A percentile compares a stretch with the other conserved stretches of the same genome.
Conservation (phyloP, 495 filamentous ascomycete genomes). For the Poronia punctata region DNA sequence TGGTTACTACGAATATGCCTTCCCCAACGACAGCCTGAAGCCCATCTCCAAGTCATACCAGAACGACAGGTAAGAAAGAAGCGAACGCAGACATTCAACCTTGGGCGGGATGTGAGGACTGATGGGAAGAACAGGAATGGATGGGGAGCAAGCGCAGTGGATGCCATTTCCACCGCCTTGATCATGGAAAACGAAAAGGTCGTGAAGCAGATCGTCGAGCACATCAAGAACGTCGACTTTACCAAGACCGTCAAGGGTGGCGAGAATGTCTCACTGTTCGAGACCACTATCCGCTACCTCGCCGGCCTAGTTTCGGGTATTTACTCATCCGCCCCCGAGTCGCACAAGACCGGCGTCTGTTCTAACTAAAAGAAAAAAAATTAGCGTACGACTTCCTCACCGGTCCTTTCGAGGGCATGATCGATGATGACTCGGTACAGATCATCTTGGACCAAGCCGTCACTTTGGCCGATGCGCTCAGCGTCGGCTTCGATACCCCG, state of each 20-base stretch:
- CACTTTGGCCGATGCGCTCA: constrained; percentile 63
- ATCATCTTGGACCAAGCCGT: constrained; percentile 59
- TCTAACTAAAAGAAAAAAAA: neutral
- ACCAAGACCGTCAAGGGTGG: constrained; percentile 39
- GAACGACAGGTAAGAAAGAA: constrained; percentile 62
- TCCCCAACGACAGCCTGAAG: constrained; percentile 68
- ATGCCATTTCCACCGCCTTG: constrained; percentile 74
- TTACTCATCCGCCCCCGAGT: neutral
- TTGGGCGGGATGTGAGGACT: neutral
- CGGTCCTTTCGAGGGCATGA: constrained; percentile 53
- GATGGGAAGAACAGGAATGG: constrained; percentile 52
- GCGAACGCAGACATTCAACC: neutral
- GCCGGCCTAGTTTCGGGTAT: constrained; percentile 65
- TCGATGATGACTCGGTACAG: constrained; percentile 41
- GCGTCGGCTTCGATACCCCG: constrained; percentile 70
- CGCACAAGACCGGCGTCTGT: no score
- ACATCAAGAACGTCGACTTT: constrained; percentile 64
- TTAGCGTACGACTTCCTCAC: constrained; percentile 71
- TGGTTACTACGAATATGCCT: constrained; percentile 74
- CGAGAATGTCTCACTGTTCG: constrained; percentile 65
- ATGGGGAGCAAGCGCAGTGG: constrained; percentile 81
- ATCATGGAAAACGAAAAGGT: constrained; percentile 66
- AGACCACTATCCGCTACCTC: constrained; percentile 86
- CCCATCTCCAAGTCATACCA: constrained; percentile 57
- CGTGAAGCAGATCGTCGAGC: constrained; percentile 61